Conservation (phyloP, 192 early-diverging fungal genomes). For the Coemansia javaensis region DNA sequence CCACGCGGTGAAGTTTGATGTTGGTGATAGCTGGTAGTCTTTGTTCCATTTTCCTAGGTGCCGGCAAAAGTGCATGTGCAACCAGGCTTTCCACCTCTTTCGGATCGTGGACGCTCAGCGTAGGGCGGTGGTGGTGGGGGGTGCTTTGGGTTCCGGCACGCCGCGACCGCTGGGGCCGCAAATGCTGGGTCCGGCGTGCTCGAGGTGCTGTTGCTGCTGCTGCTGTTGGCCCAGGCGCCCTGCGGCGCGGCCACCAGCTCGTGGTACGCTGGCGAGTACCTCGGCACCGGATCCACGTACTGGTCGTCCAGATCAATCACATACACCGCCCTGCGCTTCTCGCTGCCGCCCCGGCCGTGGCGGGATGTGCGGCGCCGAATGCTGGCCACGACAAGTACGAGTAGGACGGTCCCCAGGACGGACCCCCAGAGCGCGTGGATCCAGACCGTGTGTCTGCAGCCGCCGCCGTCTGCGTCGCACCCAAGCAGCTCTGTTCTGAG, state of each 20-base stretch:
- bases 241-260: neutral
- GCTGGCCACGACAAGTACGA: too few relatives aligned
- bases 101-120: neutral
- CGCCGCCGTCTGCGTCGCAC: too few relatives aligned
- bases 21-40: neutral
- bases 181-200: neutral
- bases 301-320: conserved; percentile 4
- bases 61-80: too few relatives aligned
- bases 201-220: too few relatives aligned
- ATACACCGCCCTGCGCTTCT: neutral
- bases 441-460: too few relatives aligned
- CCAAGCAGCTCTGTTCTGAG: too few relatives aligned
- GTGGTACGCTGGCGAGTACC: conserved; percentile 16
- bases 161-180: neutral
- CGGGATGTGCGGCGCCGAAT: too few relatives aligned
- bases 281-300: conserved; percentile 19
- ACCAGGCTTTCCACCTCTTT: neutral
- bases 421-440: too few relatives aligned
- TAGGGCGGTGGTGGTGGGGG: conserved; percentile 3
- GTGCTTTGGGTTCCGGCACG: neutral
- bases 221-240: neutral
- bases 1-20: neutral
- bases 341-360: too few relatives aligned
- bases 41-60: neutral
- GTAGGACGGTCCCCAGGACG: too few relatives aligned